Evolutionary conservation across 2,329 filamentous ascomycete genomes (phyloP).

Genomic region (Aspergillus pseudoviridinutans): DNA sequence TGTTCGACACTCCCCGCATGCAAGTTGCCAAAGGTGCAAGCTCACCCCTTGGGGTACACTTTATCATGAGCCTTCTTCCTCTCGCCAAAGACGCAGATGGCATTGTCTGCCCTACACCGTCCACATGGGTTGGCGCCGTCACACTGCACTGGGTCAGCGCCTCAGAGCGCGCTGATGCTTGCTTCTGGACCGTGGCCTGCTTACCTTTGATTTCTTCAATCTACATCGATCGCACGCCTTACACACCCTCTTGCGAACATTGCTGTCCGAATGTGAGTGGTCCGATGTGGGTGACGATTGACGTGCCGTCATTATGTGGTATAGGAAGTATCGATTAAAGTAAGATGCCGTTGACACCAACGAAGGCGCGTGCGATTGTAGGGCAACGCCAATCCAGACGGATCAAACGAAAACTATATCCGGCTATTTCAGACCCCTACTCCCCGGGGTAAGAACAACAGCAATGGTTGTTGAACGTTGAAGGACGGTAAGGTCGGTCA

Average conservation of each 20-base stretch:
- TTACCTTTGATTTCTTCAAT: conserved; percentile 63
- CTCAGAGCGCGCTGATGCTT: conserved; percentile 13
- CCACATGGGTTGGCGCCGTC: conserved; percentile 60
- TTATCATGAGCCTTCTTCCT: conserved; percentile 65
- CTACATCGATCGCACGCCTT: conserved; percentile 65
- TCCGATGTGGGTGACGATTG: conserved; percentile 39
- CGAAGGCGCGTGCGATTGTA: conserved; percentile 10
- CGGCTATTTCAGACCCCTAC: neutral
- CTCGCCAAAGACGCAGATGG: conserved; percentile 62
- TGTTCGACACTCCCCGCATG: neutral
- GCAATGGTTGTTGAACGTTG: conserved; percentile 6
- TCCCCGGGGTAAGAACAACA: neutral
- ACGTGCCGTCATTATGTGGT: conserved; percentile 34
- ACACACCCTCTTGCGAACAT: conserved; percentile 58
- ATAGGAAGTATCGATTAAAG: conserved; percentile 2
- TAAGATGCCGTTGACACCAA: neutral
- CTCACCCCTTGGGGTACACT: conserved; percentile 64
- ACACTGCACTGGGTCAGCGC: conserved; percentile 42
- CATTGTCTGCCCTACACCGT: conserved; percentile 60
- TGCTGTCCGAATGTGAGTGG: conserved; percentile 43
- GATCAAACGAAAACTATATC: neutral
- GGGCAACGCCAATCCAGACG: conserved; percentile 12
- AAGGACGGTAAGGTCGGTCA: conserved; percentile 9
- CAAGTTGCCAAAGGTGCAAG: conserved; percentile 8
- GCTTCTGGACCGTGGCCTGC: conserved; percentile 2